phyloP scores from a whole-genome alignment of 805 yeast genomes.

The Grigorovia humatica region DNA sequence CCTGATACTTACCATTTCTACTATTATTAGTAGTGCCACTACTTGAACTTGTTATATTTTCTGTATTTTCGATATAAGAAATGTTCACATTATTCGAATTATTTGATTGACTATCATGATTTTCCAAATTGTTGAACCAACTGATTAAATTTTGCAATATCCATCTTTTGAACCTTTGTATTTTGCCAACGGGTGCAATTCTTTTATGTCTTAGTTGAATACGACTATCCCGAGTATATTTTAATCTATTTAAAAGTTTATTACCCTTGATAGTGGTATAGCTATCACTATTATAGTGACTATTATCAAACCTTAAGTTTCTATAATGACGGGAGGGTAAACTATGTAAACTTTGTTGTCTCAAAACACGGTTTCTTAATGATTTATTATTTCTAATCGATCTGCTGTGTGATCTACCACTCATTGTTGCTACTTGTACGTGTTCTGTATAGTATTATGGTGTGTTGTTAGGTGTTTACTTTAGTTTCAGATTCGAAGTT shows the following conservation, averaged over 20 bases:
- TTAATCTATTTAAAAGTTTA: no score
- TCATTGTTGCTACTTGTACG: not conserved
- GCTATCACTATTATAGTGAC: not conserved
- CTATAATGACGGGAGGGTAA: not conserved
- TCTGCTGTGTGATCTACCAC: not conserved
- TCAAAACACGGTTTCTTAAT: not conserved
- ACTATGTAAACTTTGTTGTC: not conserved
- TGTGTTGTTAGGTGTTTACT: not conserved
- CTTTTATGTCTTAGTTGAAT: not conserved
- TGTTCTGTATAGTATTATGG: not conserved
- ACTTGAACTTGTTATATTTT: not conserved
- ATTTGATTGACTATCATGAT: not conserved
- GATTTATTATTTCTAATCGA: not conserved
- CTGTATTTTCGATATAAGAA: not conserved
- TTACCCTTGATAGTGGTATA: not conserved
- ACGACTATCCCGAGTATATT: not conserved
- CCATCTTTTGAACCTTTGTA: not conserved
- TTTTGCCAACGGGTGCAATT: not conserved
- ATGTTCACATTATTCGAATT: not conserved
- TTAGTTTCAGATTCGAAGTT: no score
- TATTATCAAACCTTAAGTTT: not conserved
- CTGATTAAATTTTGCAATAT: not conserved
- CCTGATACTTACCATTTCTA: not conserved
- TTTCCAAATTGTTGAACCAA: not conserved
- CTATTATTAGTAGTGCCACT: not conserved